phyloP scores from a whole-genome alignment of 768 basidiomycete genomes.

The Pleurotus eryngii region DNA sequence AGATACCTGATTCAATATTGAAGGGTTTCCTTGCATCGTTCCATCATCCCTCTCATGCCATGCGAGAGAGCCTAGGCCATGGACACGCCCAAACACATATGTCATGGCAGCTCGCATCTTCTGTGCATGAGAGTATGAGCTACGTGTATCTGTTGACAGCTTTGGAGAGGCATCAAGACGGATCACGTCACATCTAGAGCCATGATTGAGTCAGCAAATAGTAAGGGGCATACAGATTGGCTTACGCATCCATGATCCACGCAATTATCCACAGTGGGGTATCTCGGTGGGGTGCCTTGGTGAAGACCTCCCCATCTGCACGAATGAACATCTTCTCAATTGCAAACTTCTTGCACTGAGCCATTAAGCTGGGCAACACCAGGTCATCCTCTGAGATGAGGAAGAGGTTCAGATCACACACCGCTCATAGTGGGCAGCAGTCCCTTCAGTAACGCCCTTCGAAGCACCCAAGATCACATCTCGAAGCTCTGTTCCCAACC shows the following conservation, averaged over 20 bases:
- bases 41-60: conserved; percentile 27
- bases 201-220: neutral
- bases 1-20: conserved; percentile 20
- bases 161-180: conserved; percentile 18
- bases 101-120: conserved; percentile 21
- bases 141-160: neutral
- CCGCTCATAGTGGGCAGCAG: conserved; percentile 26
- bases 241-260: conserved; percentile 25
- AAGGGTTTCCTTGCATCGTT: conserved; percentile 25
- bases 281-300: too few species aligned
- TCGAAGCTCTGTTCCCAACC: neutral
- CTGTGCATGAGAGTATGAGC: conserved; percentile 19
- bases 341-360: too few species aligned
- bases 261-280: conserved; percentile 20
- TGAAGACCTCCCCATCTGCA: too few species aligned
- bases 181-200: conserved; percentile 23
- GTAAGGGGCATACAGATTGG: neutral
- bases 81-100: conserved; percentile 18
- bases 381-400: neutral
- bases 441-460: conserved; percentile 28
- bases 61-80: conserved; percentile 19
- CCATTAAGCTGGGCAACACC: too few species aligned
- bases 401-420: conserved; percentile 9
- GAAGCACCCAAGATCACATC: conserved; percentile 19
- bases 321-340: too few species aligned